phyloP scores from a whole-genome alignment of 2,329 filamentous ascomycete species.

The Balansia obtecta region DNA sequence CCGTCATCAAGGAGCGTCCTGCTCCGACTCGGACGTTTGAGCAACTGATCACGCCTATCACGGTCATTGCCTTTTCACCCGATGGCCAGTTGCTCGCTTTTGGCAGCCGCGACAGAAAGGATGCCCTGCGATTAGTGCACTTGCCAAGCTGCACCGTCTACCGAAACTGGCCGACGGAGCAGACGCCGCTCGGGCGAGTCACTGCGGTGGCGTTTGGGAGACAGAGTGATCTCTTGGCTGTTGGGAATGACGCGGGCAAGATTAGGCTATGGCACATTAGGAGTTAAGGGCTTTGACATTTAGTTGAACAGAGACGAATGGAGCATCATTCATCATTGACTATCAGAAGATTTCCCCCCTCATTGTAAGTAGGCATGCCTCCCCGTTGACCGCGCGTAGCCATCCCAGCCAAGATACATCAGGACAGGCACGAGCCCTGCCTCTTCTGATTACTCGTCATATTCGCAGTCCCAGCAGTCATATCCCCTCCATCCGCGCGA shows the following conservation, averaged over 20 bases:
- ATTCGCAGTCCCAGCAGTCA: not conserved
- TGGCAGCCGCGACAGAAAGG: constrained; percentile 75
- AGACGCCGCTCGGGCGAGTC: constrained; percentile 78
- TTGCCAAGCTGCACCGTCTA: constrained; percentile 88
- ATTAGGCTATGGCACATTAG: constrained; percentile 85
- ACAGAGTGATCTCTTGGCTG: constrained; percentile 59
- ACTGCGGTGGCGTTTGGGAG: constrained; percentile 58
- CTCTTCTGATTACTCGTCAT: not conserved
- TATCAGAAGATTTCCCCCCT: too few species aligned
- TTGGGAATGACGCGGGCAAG: constrained; percentile 81
- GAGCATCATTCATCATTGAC: not conserved
- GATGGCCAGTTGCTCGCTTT: constrained; percentile 86
- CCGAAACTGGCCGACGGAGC: constrained; percentile 89
- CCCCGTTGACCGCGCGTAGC: too few species aligned
- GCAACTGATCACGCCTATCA: constrained; percentile 78
- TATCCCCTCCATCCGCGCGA: not conserved
- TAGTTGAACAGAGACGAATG: not conserved
- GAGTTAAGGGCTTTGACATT: constrained; percentile 30
- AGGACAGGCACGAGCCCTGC: not conserved
- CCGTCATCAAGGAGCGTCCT: constrained; percentile 52
- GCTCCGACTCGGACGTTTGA: constrained; percentile 64
- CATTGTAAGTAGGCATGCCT: not conserved
- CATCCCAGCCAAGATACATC: not conserved
- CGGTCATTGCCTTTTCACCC: constrained; percentile 66
- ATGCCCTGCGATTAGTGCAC: constrained; percentile 78